These are phyloP conservation scores for Cordyceps cateniannulata DNA, from an alignment of 2,329 filamentous ascomycete species.

Conservation along the genomic window DNA sequence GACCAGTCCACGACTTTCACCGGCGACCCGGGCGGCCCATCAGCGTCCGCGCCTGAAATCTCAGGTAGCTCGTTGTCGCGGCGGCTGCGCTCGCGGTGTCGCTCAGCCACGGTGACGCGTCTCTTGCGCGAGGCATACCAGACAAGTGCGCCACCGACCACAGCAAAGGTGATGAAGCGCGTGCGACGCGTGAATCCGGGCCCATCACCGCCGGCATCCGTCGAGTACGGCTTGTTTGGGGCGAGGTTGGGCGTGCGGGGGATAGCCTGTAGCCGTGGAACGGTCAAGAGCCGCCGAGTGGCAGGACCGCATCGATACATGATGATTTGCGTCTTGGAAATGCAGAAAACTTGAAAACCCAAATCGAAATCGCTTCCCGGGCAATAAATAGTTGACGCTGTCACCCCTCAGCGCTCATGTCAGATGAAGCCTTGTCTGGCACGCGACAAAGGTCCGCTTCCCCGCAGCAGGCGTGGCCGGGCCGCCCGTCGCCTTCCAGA, in stretches of 20 bases:
- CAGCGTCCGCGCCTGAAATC: not conserved
- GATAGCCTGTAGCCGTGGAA: not conserved
- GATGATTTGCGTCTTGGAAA: not conserved
- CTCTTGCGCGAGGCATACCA: conserved; percentile 6
- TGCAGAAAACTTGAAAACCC: too few species aligned
- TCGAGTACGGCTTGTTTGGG: conserved; percentile 1
- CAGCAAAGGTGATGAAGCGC: not conserved
- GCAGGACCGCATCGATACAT: conserved; percentile 4
- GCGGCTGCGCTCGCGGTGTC: not conserved
- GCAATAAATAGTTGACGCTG: not conserved
- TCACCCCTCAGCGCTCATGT: not conserved
- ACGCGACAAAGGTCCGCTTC: conserved; percentile 3
- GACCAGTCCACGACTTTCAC: conserved; percentile 21
- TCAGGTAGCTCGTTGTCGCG: conserved; percentile 7
- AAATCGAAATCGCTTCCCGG: not conserved
- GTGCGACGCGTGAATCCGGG: conserved; percentile 3
- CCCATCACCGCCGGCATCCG: not conserved
- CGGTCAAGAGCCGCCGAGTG: not conserved
- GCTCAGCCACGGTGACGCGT: not conserved
- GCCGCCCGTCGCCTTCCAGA: conserved; percentile 1
- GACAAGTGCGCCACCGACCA: not conserved
- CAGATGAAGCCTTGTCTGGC: not conserved
- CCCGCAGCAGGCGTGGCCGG: not conserved
- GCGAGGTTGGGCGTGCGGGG: not conserved
- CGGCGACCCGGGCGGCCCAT: conserved; percentile 22